Conservation (phyloP, 805 yeast genomes). For the Kodamaea nitidulidarum region DNA sequence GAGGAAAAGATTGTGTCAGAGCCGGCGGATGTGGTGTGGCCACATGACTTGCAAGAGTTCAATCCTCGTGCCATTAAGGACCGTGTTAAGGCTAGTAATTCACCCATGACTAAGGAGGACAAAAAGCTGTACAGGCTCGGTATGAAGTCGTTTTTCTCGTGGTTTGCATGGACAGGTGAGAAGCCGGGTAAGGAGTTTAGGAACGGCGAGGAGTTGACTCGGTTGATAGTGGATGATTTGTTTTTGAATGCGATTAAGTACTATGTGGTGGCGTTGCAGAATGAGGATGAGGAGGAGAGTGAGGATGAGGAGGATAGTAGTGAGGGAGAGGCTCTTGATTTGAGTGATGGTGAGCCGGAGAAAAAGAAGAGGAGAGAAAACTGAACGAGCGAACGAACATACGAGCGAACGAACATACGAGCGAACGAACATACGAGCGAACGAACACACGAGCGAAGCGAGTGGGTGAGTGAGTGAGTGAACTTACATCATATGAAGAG, state of each 20-base stretch:
- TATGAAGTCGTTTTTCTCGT: conserved; percentile 81
- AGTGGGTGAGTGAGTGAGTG: too few relatives aligned
- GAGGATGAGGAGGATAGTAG: conserved; percentile 27
- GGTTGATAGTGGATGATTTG: conserved; percentile 69
- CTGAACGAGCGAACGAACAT: too few relatives aligned
- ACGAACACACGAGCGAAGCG: too few relatives aligned
- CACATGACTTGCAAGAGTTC: conserved; percentile 50
- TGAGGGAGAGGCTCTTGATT: conserved; percentile 50
- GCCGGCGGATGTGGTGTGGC: conserved; percentile 64
- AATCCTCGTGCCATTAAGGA: conserved; percentile 52
- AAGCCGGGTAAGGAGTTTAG: conserved; percentile 76
- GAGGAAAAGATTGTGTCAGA: conserved; percentile 54
- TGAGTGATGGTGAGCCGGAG: conserved; percentile 47
- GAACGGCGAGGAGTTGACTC: conserved; percentile 73
- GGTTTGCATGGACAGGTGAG: conserved; percentile 81
- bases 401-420: too few relatives aligned
- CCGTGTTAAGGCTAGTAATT: conserved; percentile 16
- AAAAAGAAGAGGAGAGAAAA: conserved; percentile 2
- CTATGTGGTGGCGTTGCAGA: conserved; percentile 70
- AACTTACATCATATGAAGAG: too few relatives aligned
- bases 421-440: too few relatives aligned
- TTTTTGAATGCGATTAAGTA: conserved; percentile 83
- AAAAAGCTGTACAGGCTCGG: conserved; percentile 63
- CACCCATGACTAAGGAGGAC: conserved; percentile 44
- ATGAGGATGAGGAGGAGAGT: conserved; percentile 48